Conservation (phyloP, 495 filamentous ascomycete species). For the Penicillium waksmanii region DNA sequence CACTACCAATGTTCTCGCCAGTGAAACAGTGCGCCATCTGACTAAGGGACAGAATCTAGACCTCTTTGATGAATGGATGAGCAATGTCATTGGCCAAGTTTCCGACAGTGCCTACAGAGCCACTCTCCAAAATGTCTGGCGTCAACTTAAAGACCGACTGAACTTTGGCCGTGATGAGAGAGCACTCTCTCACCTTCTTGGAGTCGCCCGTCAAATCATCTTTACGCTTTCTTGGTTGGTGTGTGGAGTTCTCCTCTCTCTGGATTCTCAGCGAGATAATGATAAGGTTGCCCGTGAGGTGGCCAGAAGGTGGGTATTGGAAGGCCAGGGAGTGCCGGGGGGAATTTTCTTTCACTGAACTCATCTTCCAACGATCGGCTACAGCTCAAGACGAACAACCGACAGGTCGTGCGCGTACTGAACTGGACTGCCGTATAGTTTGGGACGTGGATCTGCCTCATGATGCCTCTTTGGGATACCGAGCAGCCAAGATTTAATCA, state of each 20-base stretch:
- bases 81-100: slow-evolving; percentile 31
- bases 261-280: slow-evolving; percentile 39
- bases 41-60: slow-evolving; percentile 45
- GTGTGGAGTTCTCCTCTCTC: slow-evolving; percentile 29
- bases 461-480: slow-evolving; percentile 31
- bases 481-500: slow-evolving; percentile 19
- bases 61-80: slow-evolving; percentile 40
- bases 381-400: not conserved
- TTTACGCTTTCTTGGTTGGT: slow-evolving; percentile 42
- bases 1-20: slow-evolving; percentile 68
- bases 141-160: slow-evolving; percentile 9
- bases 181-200: slow-evolving; percentile 16
- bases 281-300: slow-evolving; percentile 36
- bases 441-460: slow-evolving; percentile 37
- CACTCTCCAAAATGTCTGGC: slow-evolving; percentile 22
- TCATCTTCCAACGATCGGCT: slow-evolving; percentile 24
- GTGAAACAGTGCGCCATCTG: slow-evolving; percentile 59
- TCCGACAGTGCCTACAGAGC: slow-evolving; percentile 7
- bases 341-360: slow-evolving; percentile 37
- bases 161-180: slow-evolving; percentile 6
- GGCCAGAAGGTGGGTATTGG: slow-evolving; percentile 37
- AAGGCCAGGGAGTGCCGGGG: slow-evolving; percentile 38
- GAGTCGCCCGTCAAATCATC: slow-evolving; percentile 34
- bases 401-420: slow-evolving; percentile 3
- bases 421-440: slow-evolving; percentile 39